These are phyloP conservation scores for Fomitopsis pulvina DNA, from an alignment of 768 basidiomycete species.

Conservation along the genomic window DNA sequence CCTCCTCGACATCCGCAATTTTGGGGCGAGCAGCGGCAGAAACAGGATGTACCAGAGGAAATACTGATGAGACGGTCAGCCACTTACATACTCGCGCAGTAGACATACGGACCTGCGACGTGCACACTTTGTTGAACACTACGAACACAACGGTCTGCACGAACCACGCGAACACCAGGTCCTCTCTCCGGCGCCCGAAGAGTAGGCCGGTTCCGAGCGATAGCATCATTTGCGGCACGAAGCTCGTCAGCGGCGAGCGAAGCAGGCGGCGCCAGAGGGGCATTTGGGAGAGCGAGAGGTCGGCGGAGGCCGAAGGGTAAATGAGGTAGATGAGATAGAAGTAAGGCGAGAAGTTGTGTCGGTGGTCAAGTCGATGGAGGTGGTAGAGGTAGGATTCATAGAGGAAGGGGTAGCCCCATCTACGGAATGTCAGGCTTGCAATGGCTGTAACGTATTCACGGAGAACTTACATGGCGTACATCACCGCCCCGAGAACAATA, in stretches of 20 bases:
- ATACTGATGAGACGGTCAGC: conserved; percentile 50
- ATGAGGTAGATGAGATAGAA: conserved; percentile 93
- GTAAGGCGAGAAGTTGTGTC: conserved; percentile 98
- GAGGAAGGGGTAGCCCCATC: conserved; percentile 93
- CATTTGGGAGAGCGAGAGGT: conserved; percentile 9
- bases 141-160: conserved; percentile 88
- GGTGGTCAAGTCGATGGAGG: conserved; percentile 83
- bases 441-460: not conserved
- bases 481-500: conserved; percentile 45
- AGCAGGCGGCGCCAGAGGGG: conserved; percentile 38
- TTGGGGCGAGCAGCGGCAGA: conserved; percentile 74
- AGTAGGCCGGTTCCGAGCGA: conserved; percentile 68
- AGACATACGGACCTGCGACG: conserved; percentile 66
- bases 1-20: conserved; percentile 42
- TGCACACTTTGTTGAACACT: conserved; percentile 98
- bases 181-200: conserved; percentile 48
- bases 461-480: conserved; percentile 75
- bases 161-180: conserved; percentile 83
- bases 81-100: not conserved
- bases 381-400: conserved; percentile 94
- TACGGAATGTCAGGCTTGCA: conserved; percentile 33
- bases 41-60: conserved; percentile 96
- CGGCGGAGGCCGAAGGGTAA: conserved; percentile 41
- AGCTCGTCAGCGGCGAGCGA: conserved; percentile 73
- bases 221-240: conserved; percentile 76